Conservation (phyloP, 2,329 filamentous ascomycete genomes). For the Nannizziopsis arthrosporioides region DNA sequence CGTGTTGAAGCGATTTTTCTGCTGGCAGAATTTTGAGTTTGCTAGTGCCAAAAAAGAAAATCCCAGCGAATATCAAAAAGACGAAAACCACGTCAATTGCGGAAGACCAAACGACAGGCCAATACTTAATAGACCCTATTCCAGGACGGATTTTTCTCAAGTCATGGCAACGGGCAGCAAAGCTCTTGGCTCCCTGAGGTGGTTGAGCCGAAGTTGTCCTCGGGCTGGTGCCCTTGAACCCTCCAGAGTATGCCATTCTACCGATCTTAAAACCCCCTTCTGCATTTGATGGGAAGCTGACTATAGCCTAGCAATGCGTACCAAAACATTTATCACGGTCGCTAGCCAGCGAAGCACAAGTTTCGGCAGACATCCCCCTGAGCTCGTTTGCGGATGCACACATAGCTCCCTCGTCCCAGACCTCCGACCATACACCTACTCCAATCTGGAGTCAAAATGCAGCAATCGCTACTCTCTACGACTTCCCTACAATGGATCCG, state of each 20-base stretch:
- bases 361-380: conserved; percentile 22
- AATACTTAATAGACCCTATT: background rate
- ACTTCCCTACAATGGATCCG: conserved; percentile 82
- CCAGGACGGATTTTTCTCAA: background rate
- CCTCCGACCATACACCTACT: conserved; percentile 16
- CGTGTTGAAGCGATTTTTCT: conserved; percentile 16
- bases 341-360: conserved; percentile 40
- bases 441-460: conserved; percentile 37
- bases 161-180: conserved; percentile 29
- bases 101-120: background rate
- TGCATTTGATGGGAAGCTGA: conserved; percentile 1
- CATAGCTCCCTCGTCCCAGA: conserved; percentile 8
- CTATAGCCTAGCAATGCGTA: conserved; percentile 13
- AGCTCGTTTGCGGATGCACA: conserved; percentile 15
- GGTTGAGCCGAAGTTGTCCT: conserved; percentile 29
- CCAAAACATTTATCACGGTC: conserved; percentile 19
- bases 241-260: conserved; percentile 24
- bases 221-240: conserved; percentile 23
- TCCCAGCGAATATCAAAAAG: conserved; percentile 10
- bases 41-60: conserved; percentile 16
- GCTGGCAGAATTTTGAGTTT: conserved; percentile 11
- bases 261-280: background rate
- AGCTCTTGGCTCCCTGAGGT: conserved; percentile 27
- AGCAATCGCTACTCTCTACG: conserved; percentile 75
- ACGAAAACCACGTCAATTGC: background rate